These are phyloP conservation scores for Nothomitra cinnamomea DNA, from an alignment of 2,329 filamentous ascomycete genomes.

Conservation along the genomic window DNA sequence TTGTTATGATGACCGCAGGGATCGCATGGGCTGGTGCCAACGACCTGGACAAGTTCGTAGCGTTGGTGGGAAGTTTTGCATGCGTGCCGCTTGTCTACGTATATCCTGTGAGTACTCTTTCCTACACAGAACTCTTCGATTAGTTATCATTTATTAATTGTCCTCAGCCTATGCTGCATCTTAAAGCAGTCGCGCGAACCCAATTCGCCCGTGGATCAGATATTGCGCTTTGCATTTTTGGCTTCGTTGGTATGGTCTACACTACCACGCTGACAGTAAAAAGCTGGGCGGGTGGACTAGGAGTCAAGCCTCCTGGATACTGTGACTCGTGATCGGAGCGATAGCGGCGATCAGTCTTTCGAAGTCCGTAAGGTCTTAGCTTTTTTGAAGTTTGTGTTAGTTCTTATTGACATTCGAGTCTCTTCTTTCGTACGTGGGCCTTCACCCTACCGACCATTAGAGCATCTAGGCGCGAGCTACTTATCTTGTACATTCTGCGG, in stretches of 20 bases:
- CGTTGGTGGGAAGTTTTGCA: constrained; percentile 89
- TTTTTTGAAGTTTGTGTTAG: too few relatives aligned
- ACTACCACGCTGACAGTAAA: constrained; percentile 74
- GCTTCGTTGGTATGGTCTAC: constrained; percentile 76
- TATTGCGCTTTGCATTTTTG: constrained; percentile 62
- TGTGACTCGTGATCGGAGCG: constrained; percentile 29
- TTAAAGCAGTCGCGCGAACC: constrained; percentile 58
- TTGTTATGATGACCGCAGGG: constrained; percentile 69
- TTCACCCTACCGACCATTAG: too few relatives aligned
- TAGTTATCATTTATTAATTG: constrained; percentile 18
- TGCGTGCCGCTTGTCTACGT: constrained; percentile 96
- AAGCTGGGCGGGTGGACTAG: constrained; percentile 57
- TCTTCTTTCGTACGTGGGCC: too few relatives aligned
- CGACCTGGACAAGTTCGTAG: constrained; percentile 93
- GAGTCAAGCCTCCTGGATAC: constrained; percentile 40
- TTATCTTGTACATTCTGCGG: too few relatives aligned
- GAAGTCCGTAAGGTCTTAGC: not conserved
- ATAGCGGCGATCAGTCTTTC: not conserved
- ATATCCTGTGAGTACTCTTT: constrained; percentile 60
- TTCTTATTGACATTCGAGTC: too few relatives aligned
- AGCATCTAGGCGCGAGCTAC: too few relatives aligned
- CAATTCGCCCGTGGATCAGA: constrained; percentile 53
- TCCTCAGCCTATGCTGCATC: constrained; percentile 70
- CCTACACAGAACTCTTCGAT: not conserved
- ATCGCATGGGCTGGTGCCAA: constrained; percentile 88